A percentile compares a stretch with the other conserved stretches of the same genome.
Evolutionary conservation across 805 yeast species (phyloP).

Genomic region (Teunomyces cretensis): DNA sequence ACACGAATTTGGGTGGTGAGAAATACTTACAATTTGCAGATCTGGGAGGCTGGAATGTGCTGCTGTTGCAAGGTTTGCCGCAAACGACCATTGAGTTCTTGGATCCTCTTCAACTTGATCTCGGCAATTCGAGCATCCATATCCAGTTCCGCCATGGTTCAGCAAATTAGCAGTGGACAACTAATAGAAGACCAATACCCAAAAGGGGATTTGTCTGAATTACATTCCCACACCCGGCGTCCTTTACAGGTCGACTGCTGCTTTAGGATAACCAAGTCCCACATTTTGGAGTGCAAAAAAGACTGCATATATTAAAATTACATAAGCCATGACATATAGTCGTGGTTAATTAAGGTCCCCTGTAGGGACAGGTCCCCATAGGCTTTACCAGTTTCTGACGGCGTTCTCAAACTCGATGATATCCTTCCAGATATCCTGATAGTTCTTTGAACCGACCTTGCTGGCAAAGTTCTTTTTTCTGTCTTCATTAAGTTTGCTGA

Average conservation of each 20-base stretch:
- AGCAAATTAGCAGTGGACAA: background rate
- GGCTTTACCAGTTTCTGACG: slow-evolving; percentile 23
- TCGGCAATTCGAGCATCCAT: slow-evolving; percentile 44
- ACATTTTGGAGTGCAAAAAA: background rate
- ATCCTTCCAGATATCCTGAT: slow-evolving; percentile 67
- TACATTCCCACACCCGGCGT: background rate
- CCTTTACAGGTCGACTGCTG: background rate
- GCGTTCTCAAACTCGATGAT: slow-evolving; percentile 54
- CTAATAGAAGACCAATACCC: background rate
- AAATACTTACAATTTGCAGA: slow-evolving; percentile 8
- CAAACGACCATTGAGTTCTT: slow-evolving; percentile 43
- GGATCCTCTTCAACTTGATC: slow-evolving; percentile 46
- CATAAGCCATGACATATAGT: background rate
- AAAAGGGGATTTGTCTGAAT: background rate
- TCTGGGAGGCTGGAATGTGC: slow-evolving; percentile 31
- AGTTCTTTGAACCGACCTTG: slow-evolving; percentile 56
- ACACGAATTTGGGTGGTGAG: background rate
- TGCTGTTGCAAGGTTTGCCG: slow-evolving; percentile 52
- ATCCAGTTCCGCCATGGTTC: slow-evolving; percentile 9
- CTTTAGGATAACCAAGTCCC: background rate
- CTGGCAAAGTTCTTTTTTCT: slow-evolving; percentile 52
- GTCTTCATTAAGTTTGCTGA: slow-evolving; percentile 55
- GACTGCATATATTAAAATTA: background rate
- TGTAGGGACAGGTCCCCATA: too few species aligned
- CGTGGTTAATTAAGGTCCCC: too few species aligned